Evolutionary conservation across 139 green algal genomes (phyloP), one percentile per base, ranked within the genome.

Genomic region (Chlamydomonas sphaeroides): DNA sequence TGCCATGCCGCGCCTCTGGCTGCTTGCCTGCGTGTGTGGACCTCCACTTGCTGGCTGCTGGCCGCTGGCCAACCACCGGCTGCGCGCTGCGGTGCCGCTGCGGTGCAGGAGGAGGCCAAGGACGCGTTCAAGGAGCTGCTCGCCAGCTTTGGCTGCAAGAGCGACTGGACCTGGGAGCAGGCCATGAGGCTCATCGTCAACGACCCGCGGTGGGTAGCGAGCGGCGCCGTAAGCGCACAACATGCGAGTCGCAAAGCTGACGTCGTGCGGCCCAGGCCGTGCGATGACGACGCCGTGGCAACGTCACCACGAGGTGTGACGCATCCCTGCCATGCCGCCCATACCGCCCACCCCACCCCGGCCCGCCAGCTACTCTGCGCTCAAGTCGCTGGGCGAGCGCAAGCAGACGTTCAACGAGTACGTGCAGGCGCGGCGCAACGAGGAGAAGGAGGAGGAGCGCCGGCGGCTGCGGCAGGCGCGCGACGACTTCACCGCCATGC

Each of bases 361-460:
- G 38, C 38, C 75, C 39, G n/a, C 18, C 80, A 90, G 86, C 62
- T 99, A 98, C 75, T 91, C 88, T 36, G 95, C 94, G 2, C 87
- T 99, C 36, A 97, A 97, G 87, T 91, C 93, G 3, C 86, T 98
- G 77, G 92, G 94, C 0, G 96, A 99, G 88, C 96, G 95, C 85
- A 98, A 97, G 92, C 80, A 91, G 41, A 89, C 87, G 62, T 98
- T 99, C 93, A 95, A 98, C 75, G 96, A 99, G 90, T 99, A 95
- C 78, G 66, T 90, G 53, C 84, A 91, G 84, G 69, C 84, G 35
- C 74, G 80, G 25, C 65, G 85, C 49, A 95, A 95, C 76, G 88
- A 93, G 70, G 93, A 98, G 81, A 84, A 88, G 65, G 95, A 98
- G 76, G 94, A 97, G 81, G 87, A 93, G 49, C 79, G 93, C 41